phyloP scores from a whole-genome alignment of 2,329 filamentous ascomycete genomes.

The Trichoderma guizhouense region DNA sequence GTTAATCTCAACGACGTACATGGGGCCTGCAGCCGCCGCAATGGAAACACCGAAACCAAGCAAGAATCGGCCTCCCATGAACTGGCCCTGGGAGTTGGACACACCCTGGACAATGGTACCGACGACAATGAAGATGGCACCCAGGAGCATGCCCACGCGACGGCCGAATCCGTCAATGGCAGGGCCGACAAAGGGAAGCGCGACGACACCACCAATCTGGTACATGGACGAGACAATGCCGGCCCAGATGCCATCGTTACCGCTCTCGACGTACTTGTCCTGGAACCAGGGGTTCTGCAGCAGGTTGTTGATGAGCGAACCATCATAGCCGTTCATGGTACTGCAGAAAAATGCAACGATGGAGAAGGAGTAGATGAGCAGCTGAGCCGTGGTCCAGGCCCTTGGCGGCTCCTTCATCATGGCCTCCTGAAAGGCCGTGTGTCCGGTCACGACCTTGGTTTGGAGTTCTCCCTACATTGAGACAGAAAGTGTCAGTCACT shows the following conservation, averaged over 20 bases:
- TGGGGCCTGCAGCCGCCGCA: slow-evolving; percentile 27
- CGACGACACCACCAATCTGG: slow-evolving; percentile 47
- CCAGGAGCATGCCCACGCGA: slow-evolving; percentile 45
- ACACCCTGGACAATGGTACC: slow-evolving; percentile 48
- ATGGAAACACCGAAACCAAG: slow-evolving; percentile 51
- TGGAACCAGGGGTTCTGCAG: slow-evolving; percentile 42
- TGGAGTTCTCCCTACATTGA: slow-evolving; percentile 7
- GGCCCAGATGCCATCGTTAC: slow-evolving; percentile 45
- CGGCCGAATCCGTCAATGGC: slow-evolving; percentile 47
- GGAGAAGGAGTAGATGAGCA: slow-evolving; percentile 43
- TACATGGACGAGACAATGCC: slow-evolving; percentile 52
- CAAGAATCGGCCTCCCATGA: slow-evolving; percentile 57
- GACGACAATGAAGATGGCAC: slow-evolving; percentile 42
- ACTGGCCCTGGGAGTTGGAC: slow-evolving; percentile 37
- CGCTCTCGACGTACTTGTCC: slow-evolving; percentile 35
- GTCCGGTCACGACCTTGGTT: slow-evolving; percentile 21
- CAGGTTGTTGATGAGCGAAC: slow-evolving; percentile 48
- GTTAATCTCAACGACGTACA: slow-evolving; percentile 45
- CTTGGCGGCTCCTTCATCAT: slow-evolving; percentile 50
- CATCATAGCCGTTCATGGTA: slow-evolving; percentile 51
- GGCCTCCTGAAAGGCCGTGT: slow-evolving; percentile 46
- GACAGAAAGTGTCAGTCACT: not conserved
- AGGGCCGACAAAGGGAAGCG: slow-evolving; percentile 48
- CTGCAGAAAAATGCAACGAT: slow-evolving; percentile 48
- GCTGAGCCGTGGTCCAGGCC: slow-evolving; percentile 37